Evolutionary conservation across 495 filamentous ascomycete genomes (phyloP).

Genomic region (Pseudotulostoma volvatum): DNA sequence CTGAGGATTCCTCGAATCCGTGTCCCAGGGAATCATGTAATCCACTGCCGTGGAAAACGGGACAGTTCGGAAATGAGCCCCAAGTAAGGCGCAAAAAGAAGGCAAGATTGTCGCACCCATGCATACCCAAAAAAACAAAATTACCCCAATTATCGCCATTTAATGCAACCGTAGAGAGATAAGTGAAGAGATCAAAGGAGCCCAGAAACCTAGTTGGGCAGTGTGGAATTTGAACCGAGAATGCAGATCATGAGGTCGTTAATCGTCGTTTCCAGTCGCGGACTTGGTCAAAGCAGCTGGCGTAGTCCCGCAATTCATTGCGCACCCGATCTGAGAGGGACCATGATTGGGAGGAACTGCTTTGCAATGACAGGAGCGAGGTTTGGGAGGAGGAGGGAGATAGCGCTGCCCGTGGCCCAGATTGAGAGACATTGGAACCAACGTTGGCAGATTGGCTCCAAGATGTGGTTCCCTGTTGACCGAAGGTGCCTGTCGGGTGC

Average conservation of each 20-base stretch:
- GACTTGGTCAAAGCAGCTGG: slow-evolving; percentile 71
- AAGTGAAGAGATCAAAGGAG: no score
- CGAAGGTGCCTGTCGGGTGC: background rate
- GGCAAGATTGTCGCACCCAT: no score
- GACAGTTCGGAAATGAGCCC: no score
- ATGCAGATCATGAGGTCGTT: slow-evolving; percentile 26
- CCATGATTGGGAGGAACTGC: slow-evolving; percentile 35
- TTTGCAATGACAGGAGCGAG: slow-evolving; percentile 65
- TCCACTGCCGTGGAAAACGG: no score
- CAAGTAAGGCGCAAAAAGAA: no score
- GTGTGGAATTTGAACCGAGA: no score
- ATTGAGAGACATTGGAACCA: background rate
- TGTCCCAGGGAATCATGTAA: no score
- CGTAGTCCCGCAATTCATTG: slow-evolving; percentile 71
- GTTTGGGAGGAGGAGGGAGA: slow-evolving; percentile 75
- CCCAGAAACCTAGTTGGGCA: no score
- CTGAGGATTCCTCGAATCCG: no score
- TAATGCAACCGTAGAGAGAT: no score
- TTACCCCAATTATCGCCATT: no score
- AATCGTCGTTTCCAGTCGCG: slow-evolving; percentile 47
- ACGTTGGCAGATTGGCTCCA: background rate
- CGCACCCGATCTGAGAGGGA: slow-evolving; percentile 58
- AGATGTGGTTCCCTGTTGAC: background rate
- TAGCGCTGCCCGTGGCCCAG: slow-evolving; percentile 17
- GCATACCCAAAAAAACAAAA: no score